Evolutionary conservation across 306 rosid species (phyloP).

Genomic region (Begonia masoniana): DNA sequence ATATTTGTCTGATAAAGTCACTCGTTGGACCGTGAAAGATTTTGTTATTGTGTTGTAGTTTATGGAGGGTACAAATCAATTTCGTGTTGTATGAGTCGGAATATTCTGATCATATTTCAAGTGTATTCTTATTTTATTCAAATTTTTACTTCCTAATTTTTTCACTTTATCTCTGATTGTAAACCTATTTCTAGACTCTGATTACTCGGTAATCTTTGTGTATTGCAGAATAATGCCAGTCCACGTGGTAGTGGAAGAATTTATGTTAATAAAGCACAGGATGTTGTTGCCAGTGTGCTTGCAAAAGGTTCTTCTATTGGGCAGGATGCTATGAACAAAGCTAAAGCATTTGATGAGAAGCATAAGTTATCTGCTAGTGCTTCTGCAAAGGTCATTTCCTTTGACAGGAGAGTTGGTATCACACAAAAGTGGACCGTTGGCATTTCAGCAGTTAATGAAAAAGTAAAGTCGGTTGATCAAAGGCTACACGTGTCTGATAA

Average conservation of each 20-base stretch:
- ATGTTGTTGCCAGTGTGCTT: conserved; percentile 55
- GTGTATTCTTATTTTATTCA: no score
- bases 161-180: background rate
- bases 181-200: no score
- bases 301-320: conserved; percentile 79
- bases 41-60: no score
- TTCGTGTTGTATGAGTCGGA: no score
- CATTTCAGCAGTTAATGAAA: conserved; percentile 72
- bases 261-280: conserved; percentile 67
- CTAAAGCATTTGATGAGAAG: conserved; percentile 95
- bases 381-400: conserved; percentile 70
- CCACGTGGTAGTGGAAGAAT: conserved; percentile 40
- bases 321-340: conserved; percentile 82
- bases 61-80: no score
- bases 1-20: no score
- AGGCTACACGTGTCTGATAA: conserved; percentile 82
- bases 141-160: background rate
- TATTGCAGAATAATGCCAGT: conserved; percentile 33
- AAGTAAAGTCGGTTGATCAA: conserved; percentile 82
- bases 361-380: conserved; percentile 78
- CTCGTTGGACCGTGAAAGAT: no score
- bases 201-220: no score
- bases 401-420: conserved; percentile 73
- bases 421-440: conserved; percentile 75
- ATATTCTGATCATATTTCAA: no score